Base-by-base conservation (phyloP, 805 yeast species). In the Ogataea populi-albae region DNA sequence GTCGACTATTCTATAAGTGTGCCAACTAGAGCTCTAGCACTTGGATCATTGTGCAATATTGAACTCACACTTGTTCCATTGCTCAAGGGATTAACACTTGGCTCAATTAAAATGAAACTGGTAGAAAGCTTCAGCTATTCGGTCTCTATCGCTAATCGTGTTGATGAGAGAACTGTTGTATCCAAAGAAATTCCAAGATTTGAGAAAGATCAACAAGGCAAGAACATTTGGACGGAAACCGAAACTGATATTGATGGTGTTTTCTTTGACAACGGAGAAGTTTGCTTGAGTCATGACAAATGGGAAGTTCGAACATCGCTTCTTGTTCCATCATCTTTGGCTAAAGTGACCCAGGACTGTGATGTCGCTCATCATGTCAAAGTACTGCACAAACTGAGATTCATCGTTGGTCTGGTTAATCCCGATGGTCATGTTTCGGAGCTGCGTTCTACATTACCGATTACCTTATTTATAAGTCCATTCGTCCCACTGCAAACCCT, bases 401-500 rank as follows among this genome's bases (percentile, higher is more conserved):
- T 89, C 55, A 79, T 76, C 7, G 77, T 93, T 39, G 82, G 86
- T 2, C 68, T 93, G 45, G 61, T 77, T 26, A 91, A 93, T 55
- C 83, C 94, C 0, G 97, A 88, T 58, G 96, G 96, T 3, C 98
- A 91, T 55, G 79, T 82, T 3, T 86, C 96, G 1, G 97, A 89
- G 58, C 67, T 91, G 33, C 69, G 98, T 21, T 97, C 97, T 0
- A 82, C 96, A 0, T 66, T 91, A 44, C 98, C 98, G 0, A 69
- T 91, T 4, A 74, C 52, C 3, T 31, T 62, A 7, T 63, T 63
- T 37, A 50, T 63, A 11, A 70, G 77, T 4, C 97, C 98, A 5
- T 84, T 85, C 57, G 84, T 93, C 4, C 75, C 91, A 1, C 68
- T 91, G 12, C 66, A 75, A 12, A 80, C 82, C 2, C 65, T 58